A percentile compares a stretch with the other conserved stretches of the same genome.
phyloP scores from a whole-genome alignment of 495 filamentous ascomycete species.

The Hyphodiscus hymeniophilus region DNA sequence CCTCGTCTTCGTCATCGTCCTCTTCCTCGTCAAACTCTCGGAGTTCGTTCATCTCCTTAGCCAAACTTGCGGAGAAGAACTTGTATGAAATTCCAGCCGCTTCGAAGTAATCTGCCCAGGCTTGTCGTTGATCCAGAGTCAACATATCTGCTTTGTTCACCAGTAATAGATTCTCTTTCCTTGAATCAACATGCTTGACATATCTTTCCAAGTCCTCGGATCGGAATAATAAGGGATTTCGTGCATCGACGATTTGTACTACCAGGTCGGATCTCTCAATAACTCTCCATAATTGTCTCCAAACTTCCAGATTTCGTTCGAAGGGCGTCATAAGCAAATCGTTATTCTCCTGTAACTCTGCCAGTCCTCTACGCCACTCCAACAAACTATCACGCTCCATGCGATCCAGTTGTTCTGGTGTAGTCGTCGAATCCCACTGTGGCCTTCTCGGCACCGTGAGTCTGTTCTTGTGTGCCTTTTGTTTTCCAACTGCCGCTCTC shows the following conservation, averaged over 20 bases:
- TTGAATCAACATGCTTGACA: slow-evolving; percentile 81
- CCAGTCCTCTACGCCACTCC: slow-evolving; percentile 83
- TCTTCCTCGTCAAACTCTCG: slow-evolving; percentile 37
- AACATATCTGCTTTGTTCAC: slow-evolving; percentile 99
- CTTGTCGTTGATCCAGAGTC: slow-evolving; percentile 73
- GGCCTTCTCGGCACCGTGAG: slow-evolving; percentile 89
- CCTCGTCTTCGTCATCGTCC: slow-evolving; percentile 25
- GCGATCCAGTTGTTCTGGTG: slow-evolving; percentile 68
- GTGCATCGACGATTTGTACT: slow-evolving; percentile 97
- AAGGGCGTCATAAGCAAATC: slow-evolving; percentile 98
- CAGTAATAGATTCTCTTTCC: slow-evolving; percentile 85
- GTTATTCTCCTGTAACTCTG: slow-evolving; percentile 84
- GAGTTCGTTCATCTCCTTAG: slow-evolving; percentile 79
- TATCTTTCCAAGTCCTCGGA: slow-evolving; percentile 91
- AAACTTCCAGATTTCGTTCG: slow-evolving; percentile 95
- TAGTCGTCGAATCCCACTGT: slow-evolving; percentile 78
- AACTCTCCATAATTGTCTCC: slow-evolving; percentile 97
- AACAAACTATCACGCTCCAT: slow-evolving; percentile 75
- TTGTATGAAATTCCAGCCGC: slow-evolving; percentile 73
- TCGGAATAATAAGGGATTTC: slow-evolving; percentile 89
- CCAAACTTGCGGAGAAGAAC: slow-evolving; percentile 92
- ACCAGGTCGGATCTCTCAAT: slow-evolving; percentile 94
- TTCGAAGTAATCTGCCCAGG: slow-evolving; percentile 87
- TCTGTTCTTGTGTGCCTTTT: slow-evolving; percentile 63
- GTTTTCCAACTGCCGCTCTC: slow-evolving; percentile 65